A percentile compares a stretch with the other conserved stretches of the same genome.
phyloP scores from a whole-genome alignment of 805 yeast species.

The Yueomyces sinensis region DNA sequence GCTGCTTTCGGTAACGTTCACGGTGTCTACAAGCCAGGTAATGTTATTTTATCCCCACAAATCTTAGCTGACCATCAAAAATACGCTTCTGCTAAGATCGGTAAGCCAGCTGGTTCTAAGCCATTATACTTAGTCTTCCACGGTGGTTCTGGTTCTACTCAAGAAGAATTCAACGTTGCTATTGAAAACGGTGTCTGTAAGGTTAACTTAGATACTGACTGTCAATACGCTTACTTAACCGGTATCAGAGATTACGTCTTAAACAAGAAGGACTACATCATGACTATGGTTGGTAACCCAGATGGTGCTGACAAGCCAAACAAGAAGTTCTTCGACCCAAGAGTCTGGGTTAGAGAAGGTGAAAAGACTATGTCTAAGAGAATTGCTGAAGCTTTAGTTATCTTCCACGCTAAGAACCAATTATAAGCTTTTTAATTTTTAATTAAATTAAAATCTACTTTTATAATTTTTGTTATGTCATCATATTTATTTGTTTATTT shows the following conservation, averaged over 20 bases:
- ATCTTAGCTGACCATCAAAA: slow-evolving; percentile 92
- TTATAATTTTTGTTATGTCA: too few relatives aligned
- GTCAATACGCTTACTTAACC: slow-evolving; percentile 91
- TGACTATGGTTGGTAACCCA: slow-evolving; percentile 94
- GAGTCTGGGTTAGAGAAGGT: slow-evolving; percentile 99
- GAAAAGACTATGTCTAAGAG: slow-evolving; percentile 94
- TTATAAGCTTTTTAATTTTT: slow-evolving; percentile 26
- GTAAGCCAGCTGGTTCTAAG: slow-evolving; percentile 32
- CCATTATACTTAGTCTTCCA: slow-evolving; percentile 98
- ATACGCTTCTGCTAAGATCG: slow-evolving; percentile 61
- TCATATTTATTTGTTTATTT: too few relatives aligned
- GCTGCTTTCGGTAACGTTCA: slow-evolving; percentile 99
- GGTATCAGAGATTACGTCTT: slow-evolving; percentile 98
- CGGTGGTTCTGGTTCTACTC: slow-evolving; percentile 99
- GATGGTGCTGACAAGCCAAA: slow-evolving; percentile 98
- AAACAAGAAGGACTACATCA: slow-evolving; percentile 88
- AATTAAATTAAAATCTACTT: too few relatives aligned
- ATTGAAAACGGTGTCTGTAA: slow-evolving; percentile 92
- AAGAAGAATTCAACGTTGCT: slow-evolving; percentile 81
- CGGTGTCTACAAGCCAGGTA: slow-evolving; percentile 96
- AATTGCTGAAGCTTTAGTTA: slow-evolving; percentile 67
- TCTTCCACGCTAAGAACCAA: slow-evolving; percentile 72
- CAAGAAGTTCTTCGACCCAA: slow-evolving; percentile 99
- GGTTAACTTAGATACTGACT: slow-evolving; percentile 98
- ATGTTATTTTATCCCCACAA: slow-evolving; percentile 84